A percentile compares a stretch with the other conserved stretches of the same genome.
Conservation (phyloP, 2,329 filamentous ascomycete species). For the Penicillium decumbens region DNA sequence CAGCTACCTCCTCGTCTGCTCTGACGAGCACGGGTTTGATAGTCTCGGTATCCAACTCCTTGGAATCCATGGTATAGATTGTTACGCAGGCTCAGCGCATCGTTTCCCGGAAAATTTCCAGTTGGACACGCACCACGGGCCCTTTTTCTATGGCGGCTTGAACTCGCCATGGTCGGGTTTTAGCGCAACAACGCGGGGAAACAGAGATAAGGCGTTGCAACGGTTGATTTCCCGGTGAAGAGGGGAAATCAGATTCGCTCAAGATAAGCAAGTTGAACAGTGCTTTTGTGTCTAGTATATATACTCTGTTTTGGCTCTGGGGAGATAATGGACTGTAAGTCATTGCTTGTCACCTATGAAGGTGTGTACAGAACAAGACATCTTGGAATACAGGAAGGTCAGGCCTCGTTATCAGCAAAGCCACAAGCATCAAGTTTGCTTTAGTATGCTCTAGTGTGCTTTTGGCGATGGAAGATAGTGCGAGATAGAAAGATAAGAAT, state of each 20-base stretch:
- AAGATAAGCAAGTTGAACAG: constrained; percentile 9
- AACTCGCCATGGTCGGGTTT: background rate
- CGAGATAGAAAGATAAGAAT: background rate
- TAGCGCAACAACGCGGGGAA: constrained; percentile 7
- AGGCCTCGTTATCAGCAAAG: background rate
- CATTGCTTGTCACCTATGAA: background rate
- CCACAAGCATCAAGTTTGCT: background rate
- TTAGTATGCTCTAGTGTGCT: background rate
- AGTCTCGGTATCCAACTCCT: constrained; percentile 6
- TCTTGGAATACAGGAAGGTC: background rate
- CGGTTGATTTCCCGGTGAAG: background rate
- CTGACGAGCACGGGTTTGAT: constrained; percentile 3
- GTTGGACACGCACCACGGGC: background rate
- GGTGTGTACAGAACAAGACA: background rate
- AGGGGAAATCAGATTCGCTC: constrained; percentile 1
- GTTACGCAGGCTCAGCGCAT: background rate
- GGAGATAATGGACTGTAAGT: no score
- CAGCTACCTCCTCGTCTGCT: constrained; percentile 14
- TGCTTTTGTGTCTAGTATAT: background rate
- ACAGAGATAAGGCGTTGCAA: constrained; percentile 7
- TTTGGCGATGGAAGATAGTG: background rate
- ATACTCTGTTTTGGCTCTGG: background rate
- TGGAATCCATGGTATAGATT: constrained; percentile 11
- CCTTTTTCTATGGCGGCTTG: background rate
- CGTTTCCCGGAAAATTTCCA: background rate